Base-by-base conservation (phyloP, 768 basidiomycete species). In the Trametes cingulata region DNA sequence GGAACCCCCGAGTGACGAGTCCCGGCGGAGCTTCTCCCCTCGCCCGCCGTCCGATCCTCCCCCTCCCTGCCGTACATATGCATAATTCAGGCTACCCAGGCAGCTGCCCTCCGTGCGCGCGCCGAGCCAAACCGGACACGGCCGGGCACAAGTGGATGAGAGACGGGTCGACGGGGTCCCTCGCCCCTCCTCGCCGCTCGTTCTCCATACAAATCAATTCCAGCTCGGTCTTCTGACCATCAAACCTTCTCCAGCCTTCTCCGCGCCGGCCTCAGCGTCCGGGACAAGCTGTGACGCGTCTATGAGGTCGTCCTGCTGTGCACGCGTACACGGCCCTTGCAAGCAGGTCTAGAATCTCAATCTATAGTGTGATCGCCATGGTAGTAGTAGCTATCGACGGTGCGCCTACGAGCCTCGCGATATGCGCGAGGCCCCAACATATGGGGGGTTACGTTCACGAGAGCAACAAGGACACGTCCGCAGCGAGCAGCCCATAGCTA, bases 271-370 rank as follows among this genome's bases (percentile, higher is more conserved):
- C 12, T n/a, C n/a, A n/a, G n/a, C n/a, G n/a, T n/a, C 8, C 33
- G 29, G 24, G 17, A n/a, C 3, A 15, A 49, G 48, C 35, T 27
- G 51, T 54, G 52, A 54, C 52, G 52, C 41, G 42, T 6, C 2
- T 43, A 43, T 54, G 52, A 54, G 42, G 41, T 54, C 52, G 41
- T 54, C 52, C n/a, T 54, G 52, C 52, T 33, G 52, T 42, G 42
- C 52, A 20, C 15, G 12, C 24, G 24, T 27, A 6, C 46, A 7
- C 46, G 22, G 6, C 43, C 19, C 12, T n/a, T 47, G 12, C 24
- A 14, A 12, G 12, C 6, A 2, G 19, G 25, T 48, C 47, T 48
- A 48, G 47, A 14, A 12, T 35, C 47, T 35, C n/a, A n/a, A 35
- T 35, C 17, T 10, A 9, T 8, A 19, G 19, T 12, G 15, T 22